phyloP scores from a whole-genome alignment of 2,329 filamentous ascomycete genomes.

The Neofusicoccum sp. region DNA sequence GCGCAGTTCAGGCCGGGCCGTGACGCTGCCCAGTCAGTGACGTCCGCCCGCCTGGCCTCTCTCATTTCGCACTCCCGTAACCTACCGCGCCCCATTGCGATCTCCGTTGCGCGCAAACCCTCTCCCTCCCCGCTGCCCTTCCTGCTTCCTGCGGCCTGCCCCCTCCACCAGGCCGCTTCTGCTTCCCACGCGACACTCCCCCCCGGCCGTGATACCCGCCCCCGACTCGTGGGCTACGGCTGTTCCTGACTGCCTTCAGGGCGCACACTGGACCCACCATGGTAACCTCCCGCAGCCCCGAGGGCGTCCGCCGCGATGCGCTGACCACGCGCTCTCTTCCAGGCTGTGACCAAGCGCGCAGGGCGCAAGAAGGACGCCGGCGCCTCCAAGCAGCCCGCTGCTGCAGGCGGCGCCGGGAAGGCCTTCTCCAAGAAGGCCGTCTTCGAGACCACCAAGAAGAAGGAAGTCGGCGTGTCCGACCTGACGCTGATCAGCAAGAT shows the following conservation, averaged over 20 bases:
- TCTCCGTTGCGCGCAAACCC: conserved; percentile 18
- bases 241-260: conserved; percentile 18
- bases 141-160: neutral
- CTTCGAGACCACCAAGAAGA: conserved; percentile 97
- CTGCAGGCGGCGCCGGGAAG: conserved; percentile 49
- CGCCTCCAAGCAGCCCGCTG: conserved; percentile 37
- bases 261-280: conserved; percentile 17
- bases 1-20: conserved; percentile 10
- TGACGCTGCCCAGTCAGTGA: conserved; percentile 16
- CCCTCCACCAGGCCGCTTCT: neutral
- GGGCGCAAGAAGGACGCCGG: conserved; percentile 56
- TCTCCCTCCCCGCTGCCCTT: neutral
- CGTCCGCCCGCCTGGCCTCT: conserved; percentile 13
- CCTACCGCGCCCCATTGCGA: conserved; percentile 17
- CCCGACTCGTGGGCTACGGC: conserved; percentile 15
- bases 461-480: conserved; percentile 97
- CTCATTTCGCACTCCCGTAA: conserved; percentile 18
- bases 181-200: neutral
- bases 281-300: conserved; percentile 8
- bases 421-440: conserved; percentile 89
- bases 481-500: conserved; percentile 97
- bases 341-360: conserved; percentile 58
- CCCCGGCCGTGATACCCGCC: conserved; percentile 2
- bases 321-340: conserved; percentile 11
- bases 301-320: neutral